phyloP scores from a whole-genome alignment of 164 flowering plant genomes.

The Paratinospora sagittata region DNA sequence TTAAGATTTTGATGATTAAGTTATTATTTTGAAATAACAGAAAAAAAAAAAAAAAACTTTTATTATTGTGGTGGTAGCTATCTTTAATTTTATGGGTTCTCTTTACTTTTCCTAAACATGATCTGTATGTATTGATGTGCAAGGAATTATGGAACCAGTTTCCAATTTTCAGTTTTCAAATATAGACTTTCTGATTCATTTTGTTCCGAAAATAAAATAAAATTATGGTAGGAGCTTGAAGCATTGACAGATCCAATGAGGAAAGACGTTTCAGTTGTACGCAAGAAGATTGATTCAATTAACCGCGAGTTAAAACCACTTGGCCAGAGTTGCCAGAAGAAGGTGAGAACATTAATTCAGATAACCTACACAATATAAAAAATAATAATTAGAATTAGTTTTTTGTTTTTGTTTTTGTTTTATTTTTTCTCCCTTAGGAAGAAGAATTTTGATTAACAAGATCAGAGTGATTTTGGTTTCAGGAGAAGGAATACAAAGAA shows the following conservation, averaged over 20 bases:
- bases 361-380: background rate
- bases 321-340: constrained; percentile 43
- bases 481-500: constrained; percentile 91
- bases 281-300: constrained; percentile 44
- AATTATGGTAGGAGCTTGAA: constrained; percentile 66
- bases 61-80: background rate
- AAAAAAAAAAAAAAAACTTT: background rate
- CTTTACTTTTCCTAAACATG: background rate
- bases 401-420: background rate
- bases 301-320: constrained; percentile 39
- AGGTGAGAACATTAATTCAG: constrained; percentile 23
- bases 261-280: constrained; percentile 69
- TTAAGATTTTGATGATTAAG: no score
- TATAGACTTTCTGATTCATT: background rate
- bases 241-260: constrained; percentile 81
- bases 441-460: background rate
- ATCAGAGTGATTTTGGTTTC: constrained; percentile 9
- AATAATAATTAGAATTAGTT: background rate
- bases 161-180: background rate
- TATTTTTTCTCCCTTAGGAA: no score
- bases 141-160: background rate
- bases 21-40: no score
- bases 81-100: background rate
- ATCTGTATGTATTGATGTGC: background rate
- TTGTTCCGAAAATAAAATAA: background rate